Conservation (phyloP, 208 protist species). For the Naegleria gruberi region DNA sequence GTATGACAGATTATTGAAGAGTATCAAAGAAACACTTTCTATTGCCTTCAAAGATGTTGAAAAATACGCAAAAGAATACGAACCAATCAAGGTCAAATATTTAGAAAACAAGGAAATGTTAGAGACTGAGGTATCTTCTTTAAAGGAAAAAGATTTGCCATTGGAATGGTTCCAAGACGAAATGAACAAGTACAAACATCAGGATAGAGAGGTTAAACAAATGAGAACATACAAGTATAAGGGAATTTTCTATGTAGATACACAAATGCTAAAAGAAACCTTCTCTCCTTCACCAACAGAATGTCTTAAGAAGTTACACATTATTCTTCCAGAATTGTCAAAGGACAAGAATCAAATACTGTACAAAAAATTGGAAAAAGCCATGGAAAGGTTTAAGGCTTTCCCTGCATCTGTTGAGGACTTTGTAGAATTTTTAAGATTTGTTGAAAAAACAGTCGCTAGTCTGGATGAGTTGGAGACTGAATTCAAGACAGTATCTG, state of each 20-base stretch:
- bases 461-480: slow-evolving; percentile 63
- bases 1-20: slow-evolving; percentile 63
- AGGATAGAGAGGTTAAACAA: slow-evolving; percentile 61
- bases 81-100: slow-evolving; percentile 72
- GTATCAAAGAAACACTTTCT: slow-evolving; percentile 58
- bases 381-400: slow-evolving; percentile 62
- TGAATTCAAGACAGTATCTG: slow-evolving; percentile 74
- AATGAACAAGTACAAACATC: slow-evolving; percentile 65
- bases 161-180: slow-evolving; percentile 75
- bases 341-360: slow-evolving; percentile 69
- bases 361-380: slow-evolving; percentile 66
- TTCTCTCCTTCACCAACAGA: slow-evolving; percentile 72
- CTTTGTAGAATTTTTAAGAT: slow-evolving; percentile 75
- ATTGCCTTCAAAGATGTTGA: slow-evolving; percentile 63
- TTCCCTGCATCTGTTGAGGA: slow-evolving; percentile 76
- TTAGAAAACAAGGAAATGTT: slow-evolving; percentile 60
- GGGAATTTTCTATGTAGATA: slow-evolving; percentile 73
- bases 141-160: slow-evolving; percentile 50
- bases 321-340: slow-evolving; percentile 76
- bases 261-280: slow-evolving; percentile 66
- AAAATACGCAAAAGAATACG: slow-evolving; percentile 63
- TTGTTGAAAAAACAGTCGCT: slow-evolving; percentile 61
- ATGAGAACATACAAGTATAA: slow-evolving; percentile 25
- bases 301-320: slow-evolving; percentile 72
- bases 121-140: slow-evolving; percentile 45